Base-by-base conservation (phyloP, 2,329 filamentous ascomycete genomes). In the Davidsoniella virescens region DNA sequence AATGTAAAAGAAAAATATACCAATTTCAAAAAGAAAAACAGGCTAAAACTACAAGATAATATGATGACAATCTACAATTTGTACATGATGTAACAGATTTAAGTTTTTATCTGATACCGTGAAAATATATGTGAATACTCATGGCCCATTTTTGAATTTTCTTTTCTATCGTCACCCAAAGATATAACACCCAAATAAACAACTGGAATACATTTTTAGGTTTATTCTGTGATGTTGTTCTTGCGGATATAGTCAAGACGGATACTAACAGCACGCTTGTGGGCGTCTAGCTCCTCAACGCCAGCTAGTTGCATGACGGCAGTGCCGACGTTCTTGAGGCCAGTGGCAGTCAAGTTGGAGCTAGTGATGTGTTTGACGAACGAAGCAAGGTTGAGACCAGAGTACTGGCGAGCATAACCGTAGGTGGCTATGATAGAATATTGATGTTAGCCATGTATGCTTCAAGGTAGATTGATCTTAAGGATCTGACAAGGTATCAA, bases 281-380 rank as follows among this genome's bases (percentile, higher is more conserved):
- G 92, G 49, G 92, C 92, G 64, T 98, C 90, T 26, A 98, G 70
- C 62, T 93, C 86, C 65, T 98, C 92, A 2, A 96, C 88, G 60
- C 85, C 84, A 20, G 92, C 92, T 44, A 98, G 72, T 65, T 90
- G 84, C 87, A 96, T 95, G 48, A 98, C 92, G 4, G 92, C 87
- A 49, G 72, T 70, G 33, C 90, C 87, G 2, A 98, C 84, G 59
- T 93, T 92, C 58, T 75, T 75, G 55, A 98, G 70, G 18, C 92
- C 92, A 59, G 94, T 76, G 16, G 80, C 77, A 1, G 87, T 94
- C 54, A 98, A 73, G 64, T 94, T 85, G 0, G 87, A 87, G 68
- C 85, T 92, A 37, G 92, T 98, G 61, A 98, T 95, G 71, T 96
- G 87, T 70, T 98, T 98, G 64, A 94, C 76, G 67, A 95, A 98